A percentile compares a stretch with the other conserved stretches of the same genome.
Conservation (phyloP, 1,139 yeast species). For the Kodamaea suecica region DNA sequence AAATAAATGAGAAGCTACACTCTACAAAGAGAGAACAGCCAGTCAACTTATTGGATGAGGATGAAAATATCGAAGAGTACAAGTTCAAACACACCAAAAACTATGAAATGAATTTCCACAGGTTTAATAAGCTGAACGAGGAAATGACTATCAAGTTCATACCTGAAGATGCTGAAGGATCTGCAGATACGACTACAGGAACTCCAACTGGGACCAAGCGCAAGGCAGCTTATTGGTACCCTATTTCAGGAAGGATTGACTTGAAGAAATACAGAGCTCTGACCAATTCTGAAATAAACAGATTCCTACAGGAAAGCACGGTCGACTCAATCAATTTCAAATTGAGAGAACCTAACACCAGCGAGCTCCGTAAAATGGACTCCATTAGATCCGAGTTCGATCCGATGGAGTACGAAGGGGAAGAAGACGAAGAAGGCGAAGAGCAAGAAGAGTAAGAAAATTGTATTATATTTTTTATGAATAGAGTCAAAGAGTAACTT, state of each 20-base stretch:
- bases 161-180: slow-evolving; percentile 61
- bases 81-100: slow-evolving; percentile 69
- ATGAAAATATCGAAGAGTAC: slow-evolving; percentile 41
- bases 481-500: too few relatives aligned
- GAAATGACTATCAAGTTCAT: slow-evolving; percentile 45
- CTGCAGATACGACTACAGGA: too few relatives aligned
- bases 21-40: slow-evolving; percentile 53
- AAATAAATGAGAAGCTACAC: slow-evolving; percentile 43
- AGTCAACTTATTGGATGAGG: slow-evolving; percentile 38
- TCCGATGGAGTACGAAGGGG: slow-evolving; percentile 68
- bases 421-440: slow-evolving; percentile 43
- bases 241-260: slow-evolving; percentile 73
- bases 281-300: slow-evolving; percentile 45
- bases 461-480: neutral
- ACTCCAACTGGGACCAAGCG: slow-evolving; percentile 53
- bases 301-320: slow-evolving; percentile 50
- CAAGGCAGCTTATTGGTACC: slow-evolving; percentile 69
- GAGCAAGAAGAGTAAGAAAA: neutral
- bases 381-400: slow-evolving; percentile 65
- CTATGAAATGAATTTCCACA: slow-evolving; percentile 69
- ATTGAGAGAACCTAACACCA: slow-evolving; percentile 70
- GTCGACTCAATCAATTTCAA: slow-evolving; percentile 56
- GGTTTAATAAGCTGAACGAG: slow-evolving; percentile 43
- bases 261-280: slow-evolving; percentile 76
- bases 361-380: slow-evolving; percentile 68